Conservation (phyloP, 2,329 filamentous ascomycete species). For the Botrytis pseudocinerea region DNA sequence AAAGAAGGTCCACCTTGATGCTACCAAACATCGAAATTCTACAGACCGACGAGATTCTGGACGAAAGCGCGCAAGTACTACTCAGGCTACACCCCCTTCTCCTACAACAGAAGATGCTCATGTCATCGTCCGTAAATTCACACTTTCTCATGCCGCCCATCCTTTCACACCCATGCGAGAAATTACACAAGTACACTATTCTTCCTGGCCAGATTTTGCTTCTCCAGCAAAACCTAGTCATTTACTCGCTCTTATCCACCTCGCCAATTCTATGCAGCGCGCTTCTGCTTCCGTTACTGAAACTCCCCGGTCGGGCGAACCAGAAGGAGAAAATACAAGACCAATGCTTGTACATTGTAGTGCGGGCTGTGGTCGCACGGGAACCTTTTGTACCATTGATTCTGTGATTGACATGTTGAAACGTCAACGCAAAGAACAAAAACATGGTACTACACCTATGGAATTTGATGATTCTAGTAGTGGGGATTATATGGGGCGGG, state of each 20-base stretch:
- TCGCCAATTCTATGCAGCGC: conserved; percentile 74
- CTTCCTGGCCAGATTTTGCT: conserved; percentile 97
- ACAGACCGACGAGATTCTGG: conserved; percentile 43
- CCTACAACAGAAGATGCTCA: conserved; percentile 62
- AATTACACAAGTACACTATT: conserved; percentile 91
- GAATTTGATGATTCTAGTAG: conserved; percentile 35
- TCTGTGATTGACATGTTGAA: conserved; percentile 96
- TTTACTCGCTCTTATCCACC: conserved; percentile 83
- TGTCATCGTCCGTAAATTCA: conserved; percentile 84
- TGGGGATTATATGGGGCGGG: conserved; percentile 36
- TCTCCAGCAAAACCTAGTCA: conserved; percentile 86
- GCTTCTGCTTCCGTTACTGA: conserved; percentile 41
- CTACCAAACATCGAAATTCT: conserved; percentile 49
- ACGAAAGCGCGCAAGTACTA: conserved; percentile 57
- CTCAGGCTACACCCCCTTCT: conserved; percentile 42
- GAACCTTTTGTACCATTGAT: conserved; percentile 95
- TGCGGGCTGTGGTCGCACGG: conserved; percentile 91
- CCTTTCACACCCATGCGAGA: conserved; percentile 88
- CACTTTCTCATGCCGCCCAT: conserved; percentile 70
- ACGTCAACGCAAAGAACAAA: conserved; percentile 61
- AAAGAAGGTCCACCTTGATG: conserved; percentile 75
- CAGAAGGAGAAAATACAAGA: conserved; percentile 55
- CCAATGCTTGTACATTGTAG: conserved; percentile 94
- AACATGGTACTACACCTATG: conserved; percentile 45
- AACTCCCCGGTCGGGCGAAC: conserved; percentile 54